Evolutionary conservation across 805 yeast species (phyloP), one percentile per base, ranked within the genome.

Genomic region (Candida sakaeoensis): DNA sequence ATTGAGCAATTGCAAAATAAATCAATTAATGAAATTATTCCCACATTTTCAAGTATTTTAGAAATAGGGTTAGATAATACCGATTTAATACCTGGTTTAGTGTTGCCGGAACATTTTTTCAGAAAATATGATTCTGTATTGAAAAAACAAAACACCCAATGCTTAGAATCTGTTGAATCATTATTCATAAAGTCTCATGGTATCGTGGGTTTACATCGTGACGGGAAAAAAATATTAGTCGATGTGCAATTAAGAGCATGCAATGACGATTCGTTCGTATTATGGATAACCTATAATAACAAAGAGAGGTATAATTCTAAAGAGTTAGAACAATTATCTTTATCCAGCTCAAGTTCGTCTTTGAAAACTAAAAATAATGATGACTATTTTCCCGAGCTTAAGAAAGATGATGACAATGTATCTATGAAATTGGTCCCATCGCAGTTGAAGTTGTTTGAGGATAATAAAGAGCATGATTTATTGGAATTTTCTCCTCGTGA

Each of bases 101-200:
- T 90, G 0, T 64, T 90, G 9, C 95, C 97, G 0, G 98, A 90
- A 58, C 96, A 89, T 60, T 83, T 85, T 55, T 89, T 91, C 63
- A 74, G 97, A 46, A 80, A 81, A 48, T 70, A 79, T 39, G 69
- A 72, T 41, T 80, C 84, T 0, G 66, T 72, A 39, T 48, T 63
- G 44, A 42, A 45, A 43, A 42, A 40, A 19, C 46, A 36, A 6
- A 51, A 56, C n/a, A 28, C 33, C 9, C 49, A 39, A 2, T 54
- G 47, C 50, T 49, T 58, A 55, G 32, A 32, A 28, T 33, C 62
- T 57, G 74, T 74, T 17, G 79, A 75, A 34, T 53, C 60, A 3
- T 61, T 78, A 35, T 82, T 84, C 44, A 54, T 77, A 43, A 69
- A 72, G 21, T 82, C 89, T 1, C 68, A 73, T 16, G 95, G 95